A percentile compares a stretch with the other conserved stretches of the same genome.
Evolutionary conservation across 148 eudicot genomes (phyloP).

Genomic region (Talinum fruticosum): DNA sequence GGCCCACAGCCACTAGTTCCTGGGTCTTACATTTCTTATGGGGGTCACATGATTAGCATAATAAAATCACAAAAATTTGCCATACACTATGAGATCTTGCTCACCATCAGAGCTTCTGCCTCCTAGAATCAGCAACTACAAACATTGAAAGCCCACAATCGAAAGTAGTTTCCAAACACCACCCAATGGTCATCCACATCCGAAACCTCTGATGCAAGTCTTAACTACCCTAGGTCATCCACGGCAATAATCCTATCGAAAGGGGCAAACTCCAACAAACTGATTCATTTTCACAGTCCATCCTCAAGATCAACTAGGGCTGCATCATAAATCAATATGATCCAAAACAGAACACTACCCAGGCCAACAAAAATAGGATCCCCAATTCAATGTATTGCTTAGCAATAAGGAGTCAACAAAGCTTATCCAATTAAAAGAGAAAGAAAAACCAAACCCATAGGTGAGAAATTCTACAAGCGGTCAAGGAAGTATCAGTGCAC

Average conservation of each 20-base stretch:
- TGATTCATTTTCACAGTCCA: background rate
- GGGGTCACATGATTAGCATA: background rate
- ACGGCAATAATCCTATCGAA: background rate
- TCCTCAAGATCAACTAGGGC: background rate
- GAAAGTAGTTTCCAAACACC: background rate
- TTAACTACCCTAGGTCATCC: too few species aligned
- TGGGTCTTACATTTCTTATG: background rate
- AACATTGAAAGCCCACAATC: background rate
- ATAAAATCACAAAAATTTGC: background rate
- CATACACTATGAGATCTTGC: background rate
- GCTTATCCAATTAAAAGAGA: constrained; percentile 20
- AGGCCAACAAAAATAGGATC: background rate
- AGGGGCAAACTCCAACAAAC: background rate
- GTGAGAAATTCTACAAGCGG: constrained; percentile 17
- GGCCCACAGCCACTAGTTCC: background rate
- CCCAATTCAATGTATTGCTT: constrained; percentile 17
- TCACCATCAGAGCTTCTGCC: background rate
- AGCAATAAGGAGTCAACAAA: constrained; percentile 15
- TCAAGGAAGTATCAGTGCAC: constrained; percentile 9
- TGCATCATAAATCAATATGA: background rate
- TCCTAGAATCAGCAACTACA: background rate
- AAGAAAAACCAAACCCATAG: constrained; percentile 19
- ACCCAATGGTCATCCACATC: background rate
- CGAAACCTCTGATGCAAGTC: too few species aligned
- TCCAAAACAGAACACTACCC: background rate